Percentiles rank a stretch among this genome's conserved stretches.
Evolutionary conservation across 257 asterid genomes (phyloP).

Genomic region (Nicotiana knightiana): DNA sequence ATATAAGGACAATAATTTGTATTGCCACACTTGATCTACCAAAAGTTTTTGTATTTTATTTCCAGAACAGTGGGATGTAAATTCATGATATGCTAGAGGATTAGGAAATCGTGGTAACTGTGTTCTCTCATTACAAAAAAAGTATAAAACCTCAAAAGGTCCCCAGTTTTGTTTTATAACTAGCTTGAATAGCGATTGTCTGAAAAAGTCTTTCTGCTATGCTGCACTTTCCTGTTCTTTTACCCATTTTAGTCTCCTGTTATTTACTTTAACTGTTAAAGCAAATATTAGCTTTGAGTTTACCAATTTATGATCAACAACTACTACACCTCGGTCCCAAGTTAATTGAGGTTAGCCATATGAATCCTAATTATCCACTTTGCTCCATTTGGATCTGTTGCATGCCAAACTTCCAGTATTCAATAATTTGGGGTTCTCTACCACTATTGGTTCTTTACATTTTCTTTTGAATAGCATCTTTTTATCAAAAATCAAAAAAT

Average conservation of each 20-base stretch:
- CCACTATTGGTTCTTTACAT: not conserved
- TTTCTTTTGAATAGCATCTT: not conserved
- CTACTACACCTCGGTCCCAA: not conserved
- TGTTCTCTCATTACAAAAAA: not conserved
- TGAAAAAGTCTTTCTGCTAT: not conserved
- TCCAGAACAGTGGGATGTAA: not conserved
- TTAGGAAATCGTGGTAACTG: not conserved
- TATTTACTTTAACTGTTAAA: not conserved
- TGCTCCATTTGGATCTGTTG: not conserved
- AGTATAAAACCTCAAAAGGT: not conserved
- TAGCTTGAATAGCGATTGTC: not conserved
- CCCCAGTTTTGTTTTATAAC: not conserved
- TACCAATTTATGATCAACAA: not conserved
- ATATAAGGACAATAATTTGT: not conserved
- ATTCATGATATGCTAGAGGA: not conserved
- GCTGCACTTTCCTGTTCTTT: not conserved
- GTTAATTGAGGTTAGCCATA: not conserved
- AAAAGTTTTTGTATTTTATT: too few relatives aligned
- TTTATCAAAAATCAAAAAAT: too few relatives aligned
- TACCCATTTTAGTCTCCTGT: not conserved
- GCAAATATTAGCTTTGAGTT: not conserved
- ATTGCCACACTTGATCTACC: not conserved
- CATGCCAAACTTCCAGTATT: not conserved
- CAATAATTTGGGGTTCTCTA: not conserved
- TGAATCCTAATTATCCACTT: not conserved